Base-by-base conservation (phyloP, 139 green algal species). In the Desmodesmus armatus region DNA sequence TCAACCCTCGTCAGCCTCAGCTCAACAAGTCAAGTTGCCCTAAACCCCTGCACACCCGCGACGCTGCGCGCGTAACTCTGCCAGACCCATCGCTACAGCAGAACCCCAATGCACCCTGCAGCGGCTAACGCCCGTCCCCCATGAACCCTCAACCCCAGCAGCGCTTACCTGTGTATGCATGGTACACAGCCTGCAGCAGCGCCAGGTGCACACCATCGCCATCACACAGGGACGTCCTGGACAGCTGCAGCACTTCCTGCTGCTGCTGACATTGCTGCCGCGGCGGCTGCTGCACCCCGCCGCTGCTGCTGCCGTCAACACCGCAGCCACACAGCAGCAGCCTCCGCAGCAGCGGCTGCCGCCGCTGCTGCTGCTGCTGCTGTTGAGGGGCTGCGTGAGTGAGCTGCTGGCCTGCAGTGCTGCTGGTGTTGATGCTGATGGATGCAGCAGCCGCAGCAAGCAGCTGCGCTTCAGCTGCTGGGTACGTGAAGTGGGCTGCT, bases 141-240 rank as follows among this genome's bases (percentile, higher is more conserved):
- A n/a, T 33, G 60, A 37, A 43, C 76, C 76, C 19, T 69, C 60
- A 33, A 67, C 29, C 15, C 6, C 21, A 58, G 21, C 17, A 39
- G 27, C 44, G 19, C 77, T 1, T 31, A 90, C 89, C 89, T 39
- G 89, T 92, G 53, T 79, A 87, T 2, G 41, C 80, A 0, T 40
- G 51, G 53, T 84, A 91, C 27, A 90, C 3, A 0, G 87, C 79
- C 3, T 39, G 25, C 41, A 92, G 87, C 40, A 92, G 47, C 25
- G 39, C 27, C 3, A 67, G 33, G 72, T 92, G 89, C 76, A 82
- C 77, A n/a, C 65, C 35, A 33, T 65, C 27, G 25, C 23, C 55
- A 41, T 82, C 69, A 44, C 51, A 62, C 23, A 82, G 41, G 3
- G 9, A 44, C 29, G 39, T 31, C 55, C 40, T 66, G 29, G 37